Base-by-base conservation (phyloP, 2,329 filamentous ascomycete genomes). In the Epichloe gansuensis region DNA sequence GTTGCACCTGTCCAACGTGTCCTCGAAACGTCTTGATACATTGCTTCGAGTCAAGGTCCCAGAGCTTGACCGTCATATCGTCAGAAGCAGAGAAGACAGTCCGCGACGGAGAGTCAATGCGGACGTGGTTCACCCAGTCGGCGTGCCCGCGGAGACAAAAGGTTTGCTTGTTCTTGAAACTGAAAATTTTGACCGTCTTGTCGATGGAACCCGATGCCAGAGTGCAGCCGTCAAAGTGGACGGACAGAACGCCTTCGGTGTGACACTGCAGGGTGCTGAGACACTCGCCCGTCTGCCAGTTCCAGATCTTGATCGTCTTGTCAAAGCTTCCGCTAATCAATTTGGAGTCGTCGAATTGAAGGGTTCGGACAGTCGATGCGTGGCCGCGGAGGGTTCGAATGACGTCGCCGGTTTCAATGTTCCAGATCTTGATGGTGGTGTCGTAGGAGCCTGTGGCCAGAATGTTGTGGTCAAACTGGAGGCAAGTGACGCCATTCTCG, bases 111-210 rank as follows among this genome's bases (percentile, higher is more conserved):
- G 83, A 78, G 66, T 98, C 90, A 39, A 98, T 81, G 59, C 86
- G 85, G 35, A 97, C 91, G n/a, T 88, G 85, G 69, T 98, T 98
- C 61, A 98, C 91, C 88, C 91, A 97, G 66, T 97, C 91, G 0
- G 77, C 81, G 65, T 98, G 93, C 8, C 91, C 91, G 25, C 84
- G 82, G 12, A 98, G 75, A 50, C 82, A 78, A 60, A 86, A 95
- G 0, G 85, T 86, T 51, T 87, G 83, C 65, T 88, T 89, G 54
- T 86, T 88, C 61, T 86, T 80, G 62, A 94, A 93, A 67, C 95
- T 91, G 80, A 91, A 96, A 46, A 98, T 84, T 65, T 91, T 90
- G 67, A 97, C 85, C 1, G 85, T 91, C 65, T 82, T 83, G 68
- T 98, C 93, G 57, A 91, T 85, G 1, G 90, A 95, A 0, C 89